A percentile compares a stretch with the other conserved stretches of the same genome.
phyloP scores from a whole-genome alignment of 371 early-diverging fungal genomes.

The Batkoa obscura region DNA sequence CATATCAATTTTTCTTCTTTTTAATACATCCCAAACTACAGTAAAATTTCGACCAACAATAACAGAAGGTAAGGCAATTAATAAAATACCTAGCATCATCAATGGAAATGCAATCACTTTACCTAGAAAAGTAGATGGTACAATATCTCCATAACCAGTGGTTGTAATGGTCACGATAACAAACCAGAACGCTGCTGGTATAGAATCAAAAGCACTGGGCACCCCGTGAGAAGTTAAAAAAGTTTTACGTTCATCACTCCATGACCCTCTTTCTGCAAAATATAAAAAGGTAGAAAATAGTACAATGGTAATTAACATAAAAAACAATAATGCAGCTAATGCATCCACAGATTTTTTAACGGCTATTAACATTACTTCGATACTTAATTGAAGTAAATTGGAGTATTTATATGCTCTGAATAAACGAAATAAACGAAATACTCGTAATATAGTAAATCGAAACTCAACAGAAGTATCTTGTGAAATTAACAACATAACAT shows the following conservation, averaged over 20 bases:
- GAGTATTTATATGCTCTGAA: constrained; percentile 73
- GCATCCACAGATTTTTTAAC: constrained; percentile 60
- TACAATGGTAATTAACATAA: constrained; percentile 48
- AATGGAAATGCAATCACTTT: constrained; percentile 66
- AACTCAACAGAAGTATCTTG: constrained; percentile 64
- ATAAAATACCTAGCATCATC: constrained; percentile 65
- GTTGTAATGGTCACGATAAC: constrained; percentile 69
- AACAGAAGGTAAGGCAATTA: constrained; percentile 73
- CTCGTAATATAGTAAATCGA: constrained; percentile 59
- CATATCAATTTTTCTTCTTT: constrained; percentile 6
- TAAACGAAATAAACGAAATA: constrained; percentile 58
- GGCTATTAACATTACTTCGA: constrained; percentile 72
- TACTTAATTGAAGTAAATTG: constrained; percentile 41
- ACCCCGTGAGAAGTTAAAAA: constrained; percentile 42
- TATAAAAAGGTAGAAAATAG: constrained; percentile 60
- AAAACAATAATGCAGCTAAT: constrained; percentile 53
- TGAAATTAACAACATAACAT: constrained; percentile 44
- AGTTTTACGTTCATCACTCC: constrained; percentile 47
- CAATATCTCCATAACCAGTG: constrained; percentile 74
- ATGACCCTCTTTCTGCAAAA: constrained; percentile 66
- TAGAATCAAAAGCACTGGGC: constrained; percentile 52
- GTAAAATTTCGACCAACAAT: constrained; percentile 77
- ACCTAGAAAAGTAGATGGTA: constrained; percentile 63
- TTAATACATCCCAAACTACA: constrained; percentile 65
- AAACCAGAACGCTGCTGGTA: constrained; percentile 70